Base-by-base conservation (phyloP, 1,284 basidiomycete genomes). In the Irpex sp. region DNA sequence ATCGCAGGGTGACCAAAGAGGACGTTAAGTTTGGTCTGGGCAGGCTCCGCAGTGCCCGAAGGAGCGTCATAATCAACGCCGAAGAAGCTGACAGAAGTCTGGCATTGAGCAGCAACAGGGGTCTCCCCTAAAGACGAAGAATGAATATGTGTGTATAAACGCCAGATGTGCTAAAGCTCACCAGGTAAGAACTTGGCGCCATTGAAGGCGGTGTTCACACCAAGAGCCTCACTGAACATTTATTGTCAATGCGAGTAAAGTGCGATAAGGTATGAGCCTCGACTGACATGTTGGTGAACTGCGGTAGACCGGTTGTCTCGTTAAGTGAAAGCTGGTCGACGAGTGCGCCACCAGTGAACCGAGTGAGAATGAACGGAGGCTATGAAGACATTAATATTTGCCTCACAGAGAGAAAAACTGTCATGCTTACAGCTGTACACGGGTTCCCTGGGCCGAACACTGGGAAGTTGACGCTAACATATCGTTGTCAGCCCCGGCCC, bases 41-140 rank as follows among this genome's bases (percentile, higher is more conserved):
- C 72, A 7, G 74, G 77, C 38, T 66, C 64, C 3, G 78, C 77
- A 42, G 76, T 67, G 11, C 59, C 71, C 27, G 70, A 70, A 2
- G 77, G 78, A 18, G 79, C 78, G 49, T 80, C 79, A 60, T 79
- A 80, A 49, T 80, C 79, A 13, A 79, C 70, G 15, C 75, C 68
- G 73, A 80, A 79, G 20, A 80, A 73, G 69, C 78, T 79, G 66
- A 80, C 76, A 5, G 78, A 74, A 3, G 78, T 77, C 69, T 72
- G 62, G 72, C 79, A 80, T 43, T 70, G 69, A 3, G 77, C 74
- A 59, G 76, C 77, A 10, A 74, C 74, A 10, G 72, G 68, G 1
- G 76, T 79, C 71, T 80, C 79, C 44, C 78, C 79, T 80, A 58
- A 43, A 38, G 18, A n/a, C 18, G 45, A 54, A 18, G 43, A 11